These are phyloP conservation scores for Phytophthora pluvialis DNA, from an alignment of 352 stramenopile species.

Conservation along the genomic window DNA sequence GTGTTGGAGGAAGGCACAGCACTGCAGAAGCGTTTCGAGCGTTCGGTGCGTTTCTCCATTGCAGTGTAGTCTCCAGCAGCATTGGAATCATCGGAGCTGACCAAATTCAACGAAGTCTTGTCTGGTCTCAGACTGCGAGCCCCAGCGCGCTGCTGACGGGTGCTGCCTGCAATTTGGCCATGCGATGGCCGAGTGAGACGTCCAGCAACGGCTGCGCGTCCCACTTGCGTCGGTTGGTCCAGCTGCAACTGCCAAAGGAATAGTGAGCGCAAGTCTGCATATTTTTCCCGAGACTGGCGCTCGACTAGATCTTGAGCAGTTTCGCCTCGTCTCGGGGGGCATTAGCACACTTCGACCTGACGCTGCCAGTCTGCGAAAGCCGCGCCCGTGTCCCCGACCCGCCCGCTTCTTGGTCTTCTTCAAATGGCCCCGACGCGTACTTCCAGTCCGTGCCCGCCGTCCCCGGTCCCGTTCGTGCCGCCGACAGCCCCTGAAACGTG, in stretches of 20 bases:
- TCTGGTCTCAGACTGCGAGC: too few relatives aligned
- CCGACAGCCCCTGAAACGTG: background rate
- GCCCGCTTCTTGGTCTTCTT: background rate
- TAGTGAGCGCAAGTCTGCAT: constrained; percentile 21
- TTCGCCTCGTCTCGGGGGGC: constrained; percentile 19
- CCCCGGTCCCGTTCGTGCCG: constrained; percentile 18
- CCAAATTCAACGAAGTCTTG: background rate
- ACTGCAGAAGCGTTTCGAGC: too few relatives aligned
- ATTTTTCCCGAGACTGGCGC: too few relatives aligned
- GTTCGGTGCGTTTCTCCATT: background rate
- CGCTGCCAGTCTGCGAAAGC: background rate
- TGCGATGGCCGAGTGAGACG: too few relatives aligned
- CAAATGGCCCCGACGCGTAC: constrained; percentile 11
- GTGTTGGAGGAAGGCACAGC: too few relatives aligned
- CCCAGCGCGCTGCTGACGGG: too few relatives aligned
- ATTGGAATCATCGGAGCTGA: background rate
- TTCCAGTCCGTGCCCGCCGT: constrained; percentile 14
- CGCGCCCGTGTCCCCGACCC: background rate
- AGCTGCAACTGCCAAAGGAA: constrained; percentile 2
- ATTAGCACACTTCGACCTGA: constrained; percentile 11
- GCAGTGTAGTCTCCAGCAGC: background rate
- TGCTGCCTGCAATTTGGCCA: too few relatives aligned
- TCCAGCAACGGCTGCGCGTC: background rate
- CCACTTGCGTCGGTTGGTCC: background rate
- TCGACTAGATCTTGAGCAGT: constrained; percentile 27